Evolutionary conservation across 257 asterid species (phyloP).

Genomic region (Voacanga thouarsii): DNA sequence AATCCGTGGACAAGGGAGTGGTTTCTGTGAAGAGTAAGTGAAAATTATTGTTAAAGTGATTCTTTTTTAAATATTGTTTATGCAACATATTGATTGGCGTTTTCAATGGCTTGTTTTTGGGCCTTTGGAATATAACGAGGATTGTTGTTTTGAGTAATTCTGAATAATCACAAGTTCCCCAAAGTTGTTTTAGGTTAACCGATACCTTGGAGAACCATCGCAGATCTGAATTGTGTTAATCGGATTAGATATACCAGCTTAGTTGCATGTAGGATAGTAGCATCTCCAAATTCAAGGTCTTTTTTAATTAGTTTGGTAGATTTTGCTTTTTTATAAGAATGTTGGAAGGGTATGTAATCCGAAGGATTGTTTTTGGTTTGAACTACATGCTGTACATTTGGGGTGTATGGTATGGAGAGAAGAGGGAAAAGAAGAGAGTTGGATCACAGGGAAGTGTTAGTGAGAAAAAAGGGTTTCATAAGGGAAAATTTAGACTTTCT

Average conservation of each 20-base stretch:
- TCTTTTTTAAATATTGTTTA: no score
- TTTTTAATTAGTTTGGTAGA: not conserved
- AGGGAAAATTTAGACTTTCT: not conserved
- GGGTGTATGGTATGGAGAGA: not conserved
- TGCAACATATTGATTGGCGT: not conserved
- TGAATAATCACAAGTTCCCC: not conserved
- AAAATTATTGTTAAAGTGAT: not conserved
- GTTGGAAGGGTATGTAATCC: not conserved
- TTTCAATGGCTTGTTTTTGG: not conserved
- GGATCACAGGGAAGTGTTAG: not conserved
- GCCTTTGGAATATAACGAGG: not conserved
- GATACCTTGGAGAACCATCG: not conserved
- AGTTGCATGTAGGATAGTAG: not conserved
- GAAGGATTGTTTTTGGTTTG: not conserved
- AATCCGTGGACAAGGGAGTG: constrained; percentile 22
- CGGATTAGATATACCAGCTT: not conserved
- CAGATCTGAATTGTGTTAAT: not conserved
- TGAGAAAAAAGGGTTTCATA: not conserved
- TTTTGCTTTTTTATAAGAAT: not conserved
- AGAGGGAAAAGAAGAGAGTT: not conserved
- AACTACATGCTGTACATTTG: no score
- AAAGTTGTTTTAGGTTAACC: not conserved
- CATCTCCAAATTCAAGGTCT: not conserved
- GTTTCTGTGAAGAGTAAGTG: constrained; percentile 33
- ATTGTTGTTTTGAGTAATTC: not conserved